Evolutionary conservation across 306 rosid genomes (phyloP).

Genomic region (Spatholobus suberectus): DNA sequence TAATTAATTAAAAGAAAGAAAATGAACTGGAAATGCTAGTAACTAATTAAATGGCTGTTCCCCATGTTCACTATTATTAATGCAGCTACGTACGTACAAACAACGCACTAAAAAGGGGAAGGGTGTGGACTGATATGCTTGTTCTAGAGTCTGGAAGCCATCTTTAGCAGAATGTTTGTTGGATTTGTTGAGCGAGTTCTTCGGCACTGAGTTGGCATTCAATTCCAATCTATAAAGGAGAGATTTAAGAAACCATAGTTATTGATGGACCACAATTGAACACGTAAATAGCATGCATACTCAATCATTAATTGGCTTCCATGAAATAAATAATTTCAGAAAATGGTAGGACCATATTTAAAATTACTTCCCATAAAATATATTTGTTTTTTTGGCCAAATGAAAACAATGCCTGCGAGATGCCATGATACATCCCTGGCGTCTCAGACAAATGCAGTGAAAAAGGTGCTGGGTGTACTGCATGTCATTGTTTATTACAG

Average conservation of each 20-base stretch:
- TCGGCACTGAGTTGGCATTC: constrained; percentile 99
- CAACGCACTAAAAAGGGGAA: not conserved
- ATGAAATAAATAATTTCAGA: not conserved
- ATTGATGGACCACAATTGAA: constrained; percentile 27
- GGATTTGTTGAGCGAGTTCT: constrained; percentile 92
- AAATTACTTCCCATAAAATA: not conserved
- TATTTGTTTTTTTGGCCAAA: not conserved
- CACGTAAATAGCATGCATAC: constrained; percentile 6
- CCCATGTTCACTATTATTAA: constrained; percentile 38
- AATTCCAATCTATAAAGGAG: constrained; percentile 75
- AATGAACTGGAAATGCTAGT: constrained; percentile 26
- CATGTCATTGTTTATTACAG: constrained; percentile 17
- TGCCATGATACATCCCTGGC: constrained; percentile 24
- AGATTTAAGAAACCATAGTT: constrained; percentile 4
- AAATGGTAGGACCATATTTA: not conserved
- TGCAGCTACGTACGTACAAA: constrained; percentile 15
- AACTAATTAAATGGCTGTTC: constrained; percentile 17
- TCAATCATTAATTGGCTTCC: constrained; percentile 36
- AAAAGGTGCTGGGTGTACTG: not conserved
- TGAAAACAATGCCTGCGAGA: not conserved
- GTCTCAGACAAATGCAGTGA: constrained; percentile 30
- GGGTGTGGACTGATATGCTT: not conserved
- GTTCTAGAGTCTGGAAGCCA: constrained; percentile 2
- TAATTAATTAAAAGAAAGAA: not conserved
- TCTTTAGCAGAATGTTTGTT: constrained; percentile 78